A percentile compares a stretch with the other conserved stretches of the same genome.
Evolutionary conservation across 1,284 basidiomycete genomes (phyloP).

Genomic region (Sphagnurus paluster): DNA sequence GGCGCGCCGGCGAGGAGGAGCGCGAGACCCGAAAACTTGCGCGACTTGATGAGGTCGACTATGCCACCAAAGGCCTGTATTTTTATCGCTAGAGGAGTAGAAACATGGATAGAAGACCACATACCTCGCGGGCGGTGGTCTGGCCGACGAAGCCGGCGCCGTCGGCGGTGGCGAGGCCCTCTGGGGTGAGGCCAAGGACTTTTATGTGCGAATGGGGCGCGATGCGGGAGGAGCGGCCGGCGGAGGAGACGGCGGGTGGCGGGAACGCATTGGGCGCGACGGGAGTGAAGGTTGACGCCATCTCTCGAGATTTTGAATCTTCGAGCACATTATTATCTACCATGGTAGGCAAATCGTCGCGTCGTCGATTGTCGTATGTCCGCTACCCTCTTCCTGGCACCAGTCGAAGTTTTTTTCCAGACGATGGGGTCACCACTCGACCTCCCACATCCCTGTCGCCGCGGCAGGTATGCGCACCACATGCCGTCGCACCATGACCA

Average conservation of each 20-base stretch:
- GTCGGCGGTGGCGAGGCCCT: constrained; percentile 77
- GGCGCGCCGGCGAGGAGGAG: constrained; percentile 88
- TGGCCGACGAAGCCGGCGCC: constrained; percentile 93
- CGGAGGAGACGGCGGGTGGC: constrained; percentile 59
- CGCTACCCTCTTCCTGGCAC: no score
- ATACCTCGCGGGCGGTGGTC: constrained; percentile 87
- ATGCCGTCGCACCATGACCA: no score
- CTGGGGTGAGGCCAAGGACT: constrained; percentile 87
- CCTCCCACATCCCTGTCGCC: no score
- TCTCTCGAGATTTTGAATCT: no score
- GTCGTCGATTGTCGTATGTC: no score
- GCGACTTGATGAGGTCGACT: constrained; percentile 87
- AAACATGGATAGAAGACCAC: no score
- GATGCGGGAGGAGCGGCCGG: constrained; percentile 80
- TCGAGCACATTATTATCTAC: no score
- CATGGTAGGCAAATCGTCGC: no score
- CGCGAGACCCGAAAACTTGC: constrained; percentile 89
- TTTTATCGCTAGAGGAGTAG: neutral
- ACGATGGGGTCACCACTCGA: no score
- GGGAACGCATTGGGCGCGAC: constrained; percentile 73
- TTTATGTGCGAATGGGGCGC: constrained; percentile 95
- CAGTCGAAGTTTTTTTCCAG: no score
- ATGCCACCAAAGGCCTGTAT: constrained; percentile 87
- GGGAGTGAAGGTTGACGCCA: constrained; percentile 52
- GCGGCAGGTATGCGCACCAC: no score